A percentile compares a stretch with the other conserved stretches of the same genome.
Conservation (phyloP, 495 filamentous ascomycete genomes). For the Saxophila tyrrhenica region DNA sequence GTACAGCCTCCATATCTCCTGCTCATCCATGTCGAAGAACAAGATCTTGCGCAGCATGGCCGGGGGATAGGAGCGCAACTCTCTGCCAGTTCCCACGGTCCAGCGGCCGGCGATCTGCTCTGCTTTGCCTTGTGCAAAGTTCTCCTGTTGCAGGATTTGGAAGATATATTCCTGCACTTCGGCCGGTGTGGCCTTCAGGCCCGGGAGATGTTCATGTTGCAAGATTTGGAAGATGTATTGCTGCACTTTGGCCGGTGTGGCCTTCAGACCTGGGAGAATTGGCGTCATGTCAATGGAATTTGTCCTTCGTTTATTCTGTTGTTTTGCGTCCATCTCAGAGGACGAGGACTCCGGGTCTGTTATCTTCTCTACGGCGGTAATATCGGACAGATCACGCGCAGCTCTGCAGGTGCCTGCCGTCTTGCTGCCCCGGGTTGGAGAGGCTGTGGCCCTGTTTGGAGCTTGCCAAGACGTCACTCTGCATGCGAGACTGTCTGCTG, state of each 20-base stretch:
- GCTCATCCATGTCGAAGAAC: background rate
- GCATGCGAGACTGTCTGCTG: too few species aligned
- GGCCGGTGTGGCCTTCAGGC: conserved; percentile 3
- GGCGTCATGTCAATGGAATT: too few species aligned
- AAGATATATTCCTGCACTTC: background rate
- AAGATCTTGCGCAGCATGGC: background rate
- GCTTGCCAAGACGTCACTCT: too few species aligned
- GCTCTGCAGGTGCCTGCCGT: too few species aligned
- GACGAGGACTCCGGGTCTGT: too few species aligned
- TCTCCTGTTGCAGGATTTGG: background rate
- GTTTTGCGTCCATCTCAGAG: too few species aligned
- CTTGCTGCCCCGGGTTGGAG: too few species aligned
- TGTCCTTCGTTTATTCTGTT: too few species aligned
- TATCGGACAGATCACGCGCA: too few species aligned
- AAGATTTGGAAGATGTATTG: background rate
- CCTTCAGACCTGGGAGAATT: conserved; percentile 8
- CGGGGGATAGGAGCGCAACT: background rate
- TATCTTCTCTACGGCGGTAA: too few species aligned
- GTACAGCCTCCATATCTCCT: background rate
- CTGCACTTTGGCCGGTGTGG: background rate
- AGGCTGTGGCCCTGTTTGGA: too few species aligned
- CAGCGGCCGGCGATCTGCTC: background rate
- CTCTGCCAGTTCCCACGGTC: background rate
- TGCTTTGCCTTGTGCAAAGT: background rate
- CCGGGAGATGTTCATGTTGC: background rate